Percentiles rank a stretch among this genome's conserved stretches.
phyloP scores from a whole-genome alignment of 2,329 filamentous ascomycete species.

The Lasiodiplodia hormozganensis region DNA sequence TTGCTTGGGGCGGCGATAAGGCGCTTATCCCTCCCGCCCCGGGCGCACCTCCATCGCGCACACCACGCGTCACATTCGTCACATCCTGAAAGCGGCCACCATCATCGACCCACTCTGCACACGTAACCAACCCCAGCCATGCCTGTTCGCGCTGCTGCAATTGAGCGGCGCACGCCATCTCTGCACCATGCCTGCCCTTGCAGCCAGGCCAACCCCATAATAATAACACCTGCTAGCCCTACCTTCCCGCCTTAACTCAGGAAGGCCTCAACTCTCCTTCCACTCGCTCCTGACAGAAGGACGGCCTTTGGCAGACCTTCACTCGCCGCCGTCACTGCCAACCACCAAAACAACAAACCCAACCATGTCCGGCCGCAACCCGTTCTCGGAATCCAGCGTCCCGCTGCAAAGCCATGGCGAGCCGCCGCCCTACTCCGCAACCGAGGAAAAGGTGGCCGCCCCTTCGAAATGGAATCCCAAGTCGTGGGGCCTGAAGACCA shows the following conservation, averaged over 20 bases:
- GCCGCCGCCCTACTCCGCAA: constrained; percentile 17
- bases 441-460: constrained; percentile 4
- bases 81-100: constrained; percentile 18
- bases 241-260: constrained; percentile 1
- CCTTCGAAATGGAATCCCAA: constrained; percentile 28
- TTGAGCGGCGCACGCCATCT: neutral
- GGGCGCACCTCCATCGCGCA: constrained; percentile 10
- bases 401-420: constrained; percentile 9
- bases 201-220: constrained; percentile 4
- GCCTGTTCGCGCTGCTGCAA: neutral
- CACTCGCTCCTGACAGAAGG: neutral
- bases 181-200: constrained; percentile 15
- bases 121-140: neutral
- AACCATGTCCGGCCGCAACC: constrained; percentile 1
- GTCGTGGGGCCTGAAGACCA: constrained; percentile 50
- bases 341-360: neutral
- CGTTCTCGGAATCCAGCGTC: constrained; percentile 6
- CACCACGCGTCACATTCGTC: constrained; percentile 27
- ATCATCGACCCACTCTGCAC: constrained; percentile 9
- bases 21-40: neutral
- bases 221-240: neutral
- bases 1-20: constrained; percentile 3
- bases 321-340: neutral
- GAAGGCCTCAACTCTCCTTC: neutral
- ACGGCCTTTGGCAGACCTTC: neutral